phyloP scores from a whole-genome alignment of 768 basidiomycete species.

The Macrocybe gigantea region DNA sequence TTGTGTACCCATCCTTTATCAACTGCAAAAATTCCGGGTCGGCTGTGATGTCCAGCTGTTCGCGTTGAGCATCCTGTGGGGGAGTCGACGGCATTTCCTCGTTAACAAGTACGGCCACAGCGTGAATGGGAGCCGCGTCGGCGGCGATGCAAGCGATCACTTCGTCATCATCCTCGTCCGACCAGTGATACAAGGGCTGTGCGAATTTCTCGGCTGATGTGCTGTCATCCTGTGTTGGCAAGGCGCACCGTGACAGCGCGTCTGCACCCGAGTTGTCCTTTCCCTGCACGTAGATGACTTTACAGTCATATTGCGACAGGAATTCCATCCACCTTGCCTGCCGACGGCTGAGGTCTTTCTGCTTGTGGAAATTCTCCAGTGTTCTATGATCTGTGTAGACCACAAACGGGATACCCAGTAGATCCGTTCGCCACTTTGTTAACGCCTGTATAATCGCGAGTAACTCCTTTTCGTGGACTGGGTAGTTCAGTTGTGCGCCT shows the following conservation, averaged over 20 bases:
- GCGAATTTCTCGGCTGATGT: too few relatives aligned
- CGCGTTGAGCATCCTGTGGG: too few relatives aligned
- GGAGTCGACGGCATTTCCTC: too few relatives aligned
- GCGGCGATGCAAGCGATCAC: too few relatives aligned
- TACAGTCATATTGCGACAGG: constrained; percentile 1
- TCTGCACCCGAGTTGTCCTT: constrained; percentile 11
- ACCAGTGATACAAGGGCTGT: neutral
- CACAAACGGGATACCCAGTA: constrained; percentile 9
- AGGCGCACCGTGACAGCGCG: constrained; percentile 6
- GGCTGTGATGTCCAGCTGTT: neutral
- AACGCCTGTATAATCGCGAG: constrained; percentile 11
- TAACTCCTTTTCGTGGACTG: constrained; percentile 13
- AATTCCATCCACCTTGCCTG: constrained; percentile 4
- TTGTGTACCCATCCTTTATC: neutral
- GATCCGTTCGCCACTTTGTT: constrained; percentile 1
- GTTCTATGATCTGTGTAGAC: constrained; percentile 10
- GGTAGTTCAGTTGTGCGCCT: constrained; percentile 7
- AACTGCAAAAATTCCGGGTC: neutral
- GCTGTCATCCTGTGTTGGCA: too few relatives aligned
- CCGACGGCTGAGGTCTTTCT: neutral
- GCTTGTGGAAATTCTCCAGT: constrained; percentile 1
- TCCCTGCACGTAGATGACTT: constrained; percentile 5
- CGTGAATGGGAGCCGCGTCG: too few relatives aligned
- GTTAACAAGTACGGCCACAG: neutral
- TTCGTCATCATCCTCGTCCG: too few relatives aligned